Base-by-base conservation (phyloP, 2,329 filamentous ascomycete genomes). In the Penicillium crustosum region DNA sequence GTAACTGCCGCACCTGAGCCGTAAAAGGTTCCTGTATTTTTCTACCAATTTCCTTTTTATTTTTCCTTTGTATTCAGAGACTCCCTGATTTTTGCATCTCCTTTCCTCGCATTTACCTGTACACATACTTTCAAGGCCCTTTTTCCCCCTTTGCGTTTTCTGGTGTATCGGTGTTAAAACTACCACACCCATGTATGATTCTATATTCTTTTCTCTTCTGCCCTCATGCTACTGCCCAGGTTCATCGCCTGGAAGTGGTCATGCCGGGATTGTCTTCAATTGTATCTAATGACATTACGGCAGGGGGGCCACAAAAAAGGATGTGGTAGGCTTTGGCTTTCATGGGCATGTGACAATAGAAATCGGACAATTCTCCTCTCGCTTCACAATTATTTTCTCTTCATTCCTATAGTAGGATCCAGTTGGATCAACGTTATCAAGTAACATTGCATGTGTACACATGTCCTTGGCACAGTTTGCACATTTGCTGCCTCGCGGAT, bases 241-340 rank as follows among this genome's bases (percentile, higher is more conserved):
- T 39, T 53, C 38, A 55, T 55, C 49, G 58, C 53, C 53, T 58
- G 49, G 57, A 61, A 45, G 64, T 58, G 60, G 54, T 64, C 65
- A 67, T 64, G 55, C 56, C 60, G 65, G 69, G 66, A 66, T 66
- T 71, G 69, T 71, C 68, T 73, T 66, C 66, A 67, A 61, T 64
- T 74, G 72, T 74, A 74, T 73, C 63, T 74, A 73, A 74, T 74
- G 71, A 74, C 66, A 73, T 71, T 66, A 73, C 70, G 72, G 71
- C 69, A 69, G 65, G 68, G 64, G 66, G 69, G 65, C 71, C 68
- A 66, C 66, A 65, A 73, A 69, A 70, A 71, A 62, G 66, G 68
- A 66, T 66, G 67, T 67, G 66, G 63, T 68, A 64, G 66, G 64
- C 61, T 69, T 66, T 71, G 62, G 62, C 59, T 65, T 62, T 66